Conservation (phyloP, 1,284 basidiomycete genomes). For the Rugosomyces carneus region DNA sequence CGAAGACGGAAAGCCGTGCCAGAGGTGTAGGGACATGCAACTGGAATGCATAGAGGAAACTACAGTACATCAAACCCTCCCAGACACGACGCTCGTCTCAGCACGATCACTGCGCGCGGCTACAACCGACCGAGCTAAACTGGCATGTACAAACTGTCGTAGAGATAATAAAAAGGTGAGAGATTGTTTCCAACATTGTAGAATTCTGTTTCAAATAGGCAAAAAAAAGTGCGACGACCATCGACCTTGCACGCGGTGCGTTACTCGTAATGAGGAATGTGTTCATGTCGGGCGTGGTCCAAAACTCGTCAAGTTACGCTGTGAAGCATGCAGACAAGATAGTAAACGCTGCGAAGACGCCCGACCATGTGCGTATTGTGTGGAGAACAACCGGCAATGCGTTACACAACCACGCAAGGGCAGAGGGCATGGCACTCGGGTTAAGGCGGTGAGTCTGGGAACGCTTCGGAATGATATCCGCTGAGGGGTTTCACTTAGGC, state of each 20-base stretch:
- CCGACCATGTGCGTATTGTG: constrained; percentile 48
- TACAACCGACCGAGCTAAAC: constrained; percentile 41
- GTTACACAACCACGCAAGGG: constrained; percentile 44
- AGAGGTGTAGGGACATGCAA: constrained; percentile 38
- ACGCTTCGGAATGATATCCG: background rate
- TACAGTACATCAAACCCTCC: constrained; percentile 19
- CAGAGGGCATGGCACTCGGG: constrained; percentile 48
- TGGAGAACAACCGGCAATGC: constrained; percentile 39
- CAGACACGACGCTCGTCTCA: constrained; percentile 19
- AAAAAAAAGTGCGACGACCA: constrained; percentile 46
- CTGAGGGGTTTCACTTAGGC: constrained; percentile 31
- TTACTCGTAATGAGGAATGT: constrained; percentile 46
- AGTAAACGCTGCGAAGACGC: constrained; percentile 52
- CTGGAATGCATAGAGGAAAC: constrained; percentile 33
- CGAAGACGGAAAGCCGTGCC: constrained; percentile 45
- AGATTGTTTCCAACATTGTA: background rate
- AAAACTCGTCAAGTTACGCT: constrained; percentile 50
- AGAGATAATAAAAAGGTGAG: constrained; percentile 56
- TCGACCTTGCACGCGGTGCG: constrained; percentile 51
- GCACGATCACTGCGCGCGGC: constrained; percentile 24
- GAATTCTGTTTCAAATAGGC: constrained; percentile 5
- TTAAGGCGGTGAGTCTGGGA: constrained; percentile 43
- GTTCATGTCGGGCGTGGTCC: constrained; percentile 47
- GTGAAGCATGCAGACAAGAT: constrained; percentile 46
- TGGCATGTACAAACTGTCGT: constrained; percentile 50